A percentile compares a stretch with the other conserved stretches of the same genome.
These are phyloP conservation scores for Trypanosoma cruzi DNA, from an alignment of 208 protist genomes.

Conservation along the genomic window DNA sequence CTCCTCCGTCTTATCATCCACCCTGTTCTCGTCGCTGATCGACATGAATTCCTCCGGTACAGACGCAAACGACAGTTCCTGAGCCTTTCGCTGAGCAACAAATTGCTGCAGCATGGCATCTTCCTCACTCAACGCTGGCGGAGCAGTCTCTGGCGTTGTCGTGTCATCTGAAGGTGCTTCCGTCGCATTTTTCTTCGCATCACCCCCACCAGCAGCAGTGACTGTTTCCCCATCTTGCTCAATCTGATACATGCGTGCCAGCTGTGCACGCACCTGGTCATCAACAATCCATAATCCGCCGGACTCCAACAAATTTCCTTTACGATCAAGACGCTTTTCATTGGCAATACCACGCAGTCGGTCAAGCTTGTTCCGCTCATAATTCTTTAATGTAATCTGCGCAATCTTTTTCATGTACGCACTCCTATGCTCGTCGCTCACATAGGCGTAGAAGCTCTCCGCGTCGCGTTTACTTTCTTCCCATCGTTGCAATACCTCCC, in stretches of 20 bases:
- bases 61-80: slow-evolving; percentile 34
- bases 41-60: slow-evolving; percentile 39
- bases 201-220: not conserved
- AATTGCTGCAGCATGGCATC: slow-evolving; percentile 30
- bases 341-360: slow-evolving; percentile 66
- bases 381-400: slow-evolving; percentile 64
- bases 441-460: slow-evolving; percentile 62
- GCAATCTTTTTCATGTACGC: slow-evolving; percentile 60
- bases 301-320: slow-evolving; percentile 67
- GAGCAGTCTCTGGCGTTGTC: not conserved
- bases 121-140: slow-evolving; percentile 15
- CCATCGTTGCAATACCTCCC: slow-evolving; percentile 34
- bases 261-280: slow-evolving; percentile 56
- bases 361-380: slow-evolving; percentile 44
- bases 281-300: slow-evolving; percentile 76
- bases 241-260: slow-evolving; percentile 44
- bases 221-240: slow-evolving; percentile 38
- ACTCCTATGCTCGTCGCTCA: slow-evolving; percentile 56
- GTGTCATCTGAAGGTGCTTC: slow-evolving; percentile 5
- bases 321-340: slow-evolving; percentile 54
- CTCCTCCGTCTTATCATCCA: slow-evolving; percentile 1
- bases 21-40: not conserved
- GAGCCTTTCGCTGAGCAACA: slow-evolving; percentile 10
- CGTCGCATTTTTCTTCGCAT: slow-evolving; percentile 3
- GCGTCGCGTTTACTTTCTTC: slow-evolving; percentile 39